These are phyloP conservation scores for Paramecium primaurelia DNA, from an alignment of 73 alveolate genomes.

Conservation along the genomic window DNA sequence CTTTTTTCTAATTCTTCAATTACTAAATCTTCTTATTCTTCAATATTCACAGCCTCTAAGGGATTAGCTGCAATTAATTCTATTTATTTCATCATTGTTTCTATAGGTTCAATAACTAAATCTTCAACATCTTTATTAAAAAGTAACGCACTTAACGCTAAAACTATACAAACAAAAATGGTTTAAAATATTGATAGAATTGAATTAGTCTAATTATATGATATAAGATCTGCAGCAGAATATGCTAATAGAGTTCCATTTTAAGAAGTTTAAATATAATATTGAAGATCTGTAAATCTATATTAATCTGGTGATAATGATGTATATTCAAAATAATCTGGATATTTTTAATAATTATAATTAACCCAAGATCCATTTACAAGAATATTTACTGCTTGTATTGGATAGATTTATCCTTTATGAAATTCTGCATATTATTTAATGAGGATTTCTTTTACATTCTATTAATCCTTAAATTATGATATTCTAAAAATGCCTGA, in stretches of 20 bases:
- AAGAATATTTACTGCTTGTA: not conserved
- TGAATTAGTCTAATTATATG: conserved; percentile 62
- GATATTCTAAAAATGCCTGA: not conserved
- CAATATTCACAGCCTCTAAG: conserved; percentile 76
- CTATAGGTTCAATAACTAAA: conserved; percentile 81
- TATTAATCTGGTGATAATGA: not conserved
- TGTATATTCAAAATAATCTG: not conserved
- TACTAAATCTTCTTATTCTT: conserved; percentile 62
- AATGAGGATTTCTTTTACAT: not conserved
- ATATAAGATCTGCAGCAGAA: conserved; percentile 63
- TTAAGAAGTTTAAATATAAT: not conserved
- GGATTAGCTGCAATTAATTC: conserved; percentile 82
- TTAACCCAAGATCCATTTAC: not conserved
- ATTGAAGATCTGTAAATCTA: conserved; percentile 18
- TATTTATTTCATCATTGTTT: conserved; percentile 78
- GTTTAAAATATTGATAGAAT: conserved; percentile 73
- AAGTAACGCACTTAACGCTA: conserved; percentile 68
- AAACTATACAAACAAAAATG: conserved; percentile 65
- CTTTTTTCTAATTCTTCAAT: conserved; percentile 54
- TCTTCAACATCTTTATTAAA: conserved; percentile 74
- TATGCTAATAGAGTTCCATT: not conserved
- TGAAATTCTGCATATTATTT: not conserved
- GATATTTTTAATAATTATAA: not conserved
- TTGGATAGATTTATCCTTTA: conserved; percentile 3
- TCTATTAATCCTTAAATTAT: not conserved